A percentile compares a stretch with the other conserved stretches of the same genome.
These are phyloP conservation scores for Aspergillus ustus DNA, from an alignment of 2,329 filamentous ascomycete genomes.

Conservation along the genomic window DNA sequence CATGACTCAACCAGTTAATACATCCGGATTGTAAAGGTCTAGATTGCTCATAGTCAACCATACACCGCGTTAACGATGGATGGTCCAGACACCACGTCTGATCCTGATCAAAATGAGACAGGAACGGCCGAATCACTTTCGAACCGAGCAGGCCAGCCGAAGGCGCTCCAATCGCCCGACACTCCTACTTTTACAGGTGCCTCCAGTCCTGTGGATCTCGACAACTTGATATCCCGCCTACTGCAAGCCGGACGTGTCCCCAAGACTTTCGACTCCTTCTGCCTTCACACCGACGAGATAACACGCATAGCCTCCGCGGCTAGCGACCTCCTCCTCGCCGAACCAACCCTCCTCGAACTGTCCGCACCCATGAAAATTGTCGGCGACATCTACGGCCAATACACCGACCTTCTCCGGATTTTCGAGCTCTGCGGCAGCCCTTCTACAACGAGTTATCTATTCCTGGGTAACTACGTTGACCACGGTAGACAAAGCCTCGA, in stretches of 20 bases:
- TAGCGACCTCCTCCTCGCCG: not conserved
- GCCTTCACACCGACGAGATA: not conserved
- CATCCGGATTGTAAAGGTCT: too few species aligned
- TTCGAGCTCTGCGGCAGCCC: slow-evolving; percentile 99
- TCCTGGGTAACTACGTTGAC: slow-evolving; percentile 98
- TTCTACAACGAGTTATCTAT: slow-evolving; percentile 98
- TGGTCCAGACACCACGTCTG: too few species aligned
- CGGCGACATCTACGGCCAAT: slow-evolving; percentile 98
- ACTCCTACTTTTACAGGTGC: too few species aligned
- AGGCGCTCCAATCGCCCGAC: too few species aligned
- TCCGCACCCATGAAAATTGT: slow-evolving; percentile 71
- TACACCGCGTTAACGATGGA: too few species aligned
- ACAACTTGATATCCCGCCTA: not conserved
- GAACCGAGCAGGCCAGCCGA: too few species aligned
- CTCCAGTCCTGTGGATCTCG: not conserved
- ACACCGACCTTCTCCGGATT: slow-evolving; percentile 94
- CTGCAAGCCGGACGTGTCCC: not conserved
- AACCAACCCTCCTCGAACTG: not conserved
- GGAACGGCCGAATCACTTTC: too few species aligned
- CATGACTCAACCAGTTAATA: too few species aligned
- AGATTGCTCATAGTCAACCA: too few species aligned
- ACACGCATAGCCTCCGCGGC: not conserved
- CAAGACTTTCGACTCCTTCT: not conserved
- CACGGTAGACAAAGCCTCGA: slow-evolving; percentile 98
- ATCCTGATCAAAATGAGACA: too few species aligned